phyloP scores from a whole-genome alignment of 176 grass and related monocot species.

The Neostapfia colusana region DNA sequence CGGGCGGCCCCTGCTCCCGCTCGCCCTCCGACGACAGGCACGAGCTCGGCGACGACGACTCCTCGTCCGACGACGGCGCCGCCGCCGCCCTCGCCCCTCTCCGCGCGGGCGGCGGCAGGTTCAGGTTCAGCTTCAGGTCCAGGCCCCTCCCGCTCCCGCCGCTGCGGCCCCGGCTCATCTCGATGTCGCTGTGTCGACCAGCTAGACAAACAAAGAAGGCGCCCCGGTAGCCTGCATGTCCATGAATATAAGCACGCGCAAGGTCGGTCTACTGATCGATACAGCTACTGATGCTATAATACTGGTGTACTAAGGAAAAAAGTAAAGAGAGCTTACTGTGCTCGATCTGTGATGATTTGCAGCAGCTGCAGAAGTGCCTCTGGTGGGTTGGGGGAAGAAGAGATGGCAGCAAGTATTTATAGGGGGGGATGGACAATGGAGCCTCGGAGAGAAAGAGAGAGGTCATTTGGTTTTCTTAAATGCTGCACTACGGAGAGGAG shows the following conservation, averaged over 20 bases:
- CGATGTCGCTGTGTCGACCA: not conserved
- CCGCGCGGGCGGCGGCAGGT: slow-evolving; percentile 56
- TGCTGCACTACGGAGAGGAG: slow-evolving; percentile 33
- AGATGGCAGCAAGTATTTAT: slow-evolving; percentile 54
- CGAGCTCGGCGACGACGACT: slow-evolving; percentile 65
- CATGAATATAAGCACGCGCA: not conserved
- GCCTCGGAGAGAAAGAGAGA: slow-evolving; percentile 1
- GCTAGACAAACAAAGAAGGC: not conserved
- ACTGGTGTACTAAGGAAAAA: not conserved
- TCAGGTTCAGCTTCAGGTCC: slow-evolving; percentile 64
- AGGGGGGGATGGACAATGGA: slow-evolving; percentile 20
- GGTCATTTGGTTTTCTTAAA: slow-evolving; percentile 68
- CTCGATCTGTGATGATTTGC: not conserved
- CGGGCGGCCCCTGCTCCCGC: not conserved
- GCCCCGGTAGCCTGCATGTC: not conserved
- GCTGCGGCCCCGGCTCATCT: slow-evolving; percentile 54
- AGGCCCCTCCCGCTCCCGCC: slow-evolving; percentile 44
- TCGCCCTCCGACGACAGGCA: slow-evolving; percentile 73
- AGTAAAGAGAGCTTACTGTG: not conserved
- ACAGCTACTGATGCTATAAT: not conserved
- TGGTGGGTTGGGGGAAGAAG: slow-evolving; percentile 26
- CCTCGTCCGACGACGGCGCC: slow-evolving; percentile 34
- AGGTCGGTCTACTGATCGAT: not conserved
- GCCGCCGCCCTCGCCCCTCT: not conserved
- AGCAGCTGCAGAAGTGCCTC: not conserved